These are phyloP conservation scores for Bipolaris cookei DNA, from an alignment of 2,329 filamentous ascomycete species.

Conservation along the genomic window DNA sequence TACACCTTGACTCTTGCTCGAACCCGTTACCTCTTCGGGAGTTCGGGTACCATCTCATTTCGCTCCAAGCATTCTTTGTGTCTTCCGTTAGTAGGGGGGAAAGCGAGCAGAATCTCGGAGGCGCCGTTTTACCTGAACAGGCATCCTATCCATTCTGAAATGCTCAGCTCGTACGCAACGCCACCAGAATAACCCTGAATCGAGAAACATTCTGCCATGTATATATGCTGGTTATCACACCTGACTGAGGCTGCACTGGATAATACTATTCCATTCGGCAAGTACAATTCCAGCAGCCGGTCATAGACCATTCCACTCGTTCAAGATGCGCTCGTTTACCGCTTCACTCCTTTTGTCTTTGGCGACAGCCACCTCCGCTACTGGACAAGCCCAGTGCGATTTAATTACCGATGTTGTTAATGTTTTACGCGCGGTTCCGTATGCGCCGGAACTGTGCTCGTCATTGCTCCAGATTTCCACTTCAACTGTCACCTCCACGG, in stretches of 20 bases:
- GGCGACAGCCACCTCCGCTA: neutral
- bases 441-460: neutral
- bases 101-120: neutral
- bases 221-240: neutral
- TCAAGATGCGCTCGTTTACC: slow-evolving; percentile 1
- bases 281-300: neutral
- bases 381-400: neutral
- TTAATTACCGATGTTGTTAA: neutral
- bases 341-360: slow-evolving; percentile 4
- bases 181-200: neutral
- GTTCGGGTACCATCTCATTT: neutral
- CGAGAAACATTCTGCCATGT: neutral
- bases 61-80: neutral
- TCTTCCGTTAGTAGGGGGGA: neutral
- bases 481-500: neutral
- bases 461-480: neutral
- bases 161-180: neutral
- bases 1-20: neutral
- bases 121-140: neutral
- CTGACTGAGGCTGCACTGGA: neutral
- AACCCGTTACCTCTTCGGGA: neutral
- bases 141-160: neutral
- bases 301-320: neutral
- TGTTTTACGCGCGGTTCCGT: neutral
- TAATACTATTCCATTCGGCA: neutral